These are phyloP conservation scores for Kazachstania psychrophila DNA, from an alignment of 805 yeast genomes.

Conservation along the genomic window DNA sequence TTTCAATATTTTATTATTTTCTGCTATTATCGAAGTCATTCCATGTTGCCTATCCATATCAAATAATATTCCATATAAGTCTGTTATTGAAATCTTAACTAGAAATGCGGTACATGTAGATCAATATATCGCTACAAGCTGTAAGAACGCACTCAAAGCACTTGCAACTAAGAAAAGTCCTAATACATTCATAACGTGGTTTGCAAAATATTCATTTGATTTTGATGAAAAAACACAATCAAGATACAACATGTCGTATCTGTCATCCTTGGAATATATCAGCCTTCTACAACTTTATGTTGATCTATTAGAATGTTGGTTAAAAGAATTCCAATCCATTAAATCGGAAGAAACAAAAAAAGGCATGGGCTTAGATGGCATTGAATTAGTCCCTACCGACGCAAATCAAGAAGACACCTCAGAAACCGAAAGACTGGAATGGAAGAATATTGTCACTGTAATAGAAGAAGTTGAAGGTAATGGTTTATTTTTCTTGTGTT, in stretches of 20 bases:
- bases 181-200: conserved; percentile 57
- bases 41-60: conserved; percentile 56
- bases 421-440: conserved; percentile 55
- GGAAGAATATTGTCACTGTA: conserved; percentile 71
- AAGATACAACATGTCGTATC: conserved; percentile 45
- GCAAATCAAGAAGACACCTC: conserved; percentile 17
- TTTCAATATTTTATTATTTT: conserved; percentile 51
- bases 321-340: conserved; percentile 46
- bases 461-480: conserved; percentile 95
- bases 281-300: conserved; percentile 59
- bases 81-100: conserved; percentile 65
- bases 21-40: conserved; percentile 57
- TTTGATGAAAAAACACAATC: conserved; percentile 60
- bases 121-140: conserved; percentile 50
- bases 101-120: conserved; percentile 67
- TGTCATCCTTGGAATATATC: conserved; percentile 54
- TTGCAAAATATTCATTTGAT: conserved; percentile 72
- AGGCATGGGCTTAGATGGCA: conserved; percentile 28
- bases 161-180: conserved; percentile 65
- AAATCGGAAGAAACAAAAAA: conserved; percentile 25
- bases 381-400: conserved; percentile 17
- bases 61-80: conserved; percentile 45
- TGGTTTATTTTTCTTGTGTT: conserved; percentile 83
- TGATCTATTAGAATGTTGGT: conserved; percentile 76
- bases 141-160: conserved; percentile 52